Evolutionary conservation across 305 asterid genomes (phyloP).

Genomic region (Fraxinus baroniana): DNA sequence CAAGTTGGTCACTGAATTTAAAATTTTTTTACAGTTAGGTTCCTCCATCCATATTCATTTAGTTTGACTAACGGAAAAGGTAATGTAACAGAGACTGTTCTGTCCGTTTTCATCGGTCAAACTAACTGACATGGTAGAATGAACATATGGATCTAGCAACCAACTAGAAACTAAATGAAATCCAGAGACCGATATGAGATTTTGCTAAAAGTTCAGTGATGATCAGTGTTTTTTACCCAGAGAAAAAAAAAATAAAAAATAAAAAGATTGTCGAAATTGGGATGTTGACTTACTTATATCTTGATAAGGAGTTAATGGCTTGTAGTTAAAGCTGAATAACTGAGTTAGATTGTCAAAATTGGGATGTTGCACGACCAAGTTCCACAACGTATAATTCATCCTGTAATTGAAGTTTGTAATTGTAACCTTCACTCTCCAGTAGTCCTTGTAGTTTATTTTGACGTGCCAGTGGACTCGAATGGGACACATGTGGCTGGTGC

Average conservation of each 20-base stretch:
- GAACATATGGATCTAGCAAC: background rate
- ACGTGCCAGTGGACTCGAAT: slow-evolving; percentile 87
- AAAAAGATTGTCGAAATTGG: background rate
- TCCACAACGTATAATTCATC: slow-evolving; percentile 77
- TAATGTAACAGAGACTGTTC: background rate
- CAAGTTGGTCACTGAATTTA: background rate
- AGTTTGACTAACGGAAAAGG: background rate
- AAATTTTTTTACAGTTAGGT: background rate
- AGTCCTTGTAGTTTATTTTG: slow-evolving; percentile 72
- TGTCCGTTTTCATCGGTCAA: background rate
- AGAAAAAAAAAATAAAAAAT: background rate
- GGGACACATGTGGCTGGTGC: slow-evolving; percentile 89
- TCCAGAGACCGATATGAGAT: background rate
- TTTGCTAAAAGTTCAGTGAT: background rate
- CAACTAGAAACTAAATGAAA: background rate
- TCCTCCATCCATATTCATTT: background rate
- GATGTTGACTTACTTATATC: slow-evolving; percentile 53
- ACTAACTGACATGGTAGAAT: background rate
- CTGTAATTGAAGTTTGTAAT: slow-evolving; percentile 79
- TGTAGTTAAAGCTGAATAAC: slow-evolving; percentile 74
- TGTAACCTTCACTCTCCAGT: slow-evolving; percentile 81
- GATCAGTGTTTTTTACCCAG: background rate
- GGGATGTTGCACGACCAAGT: slow-evolving; percentile 72
- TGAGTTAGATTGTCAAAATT: slow-evolving; percentile 76
- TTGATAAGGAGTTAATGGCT: slow-evolving; percentile 61